Evolutionary conservation across 352 stramenopile genomes (phyloP).

Genomic region (Phytophthora boehmeriae): DNA sequence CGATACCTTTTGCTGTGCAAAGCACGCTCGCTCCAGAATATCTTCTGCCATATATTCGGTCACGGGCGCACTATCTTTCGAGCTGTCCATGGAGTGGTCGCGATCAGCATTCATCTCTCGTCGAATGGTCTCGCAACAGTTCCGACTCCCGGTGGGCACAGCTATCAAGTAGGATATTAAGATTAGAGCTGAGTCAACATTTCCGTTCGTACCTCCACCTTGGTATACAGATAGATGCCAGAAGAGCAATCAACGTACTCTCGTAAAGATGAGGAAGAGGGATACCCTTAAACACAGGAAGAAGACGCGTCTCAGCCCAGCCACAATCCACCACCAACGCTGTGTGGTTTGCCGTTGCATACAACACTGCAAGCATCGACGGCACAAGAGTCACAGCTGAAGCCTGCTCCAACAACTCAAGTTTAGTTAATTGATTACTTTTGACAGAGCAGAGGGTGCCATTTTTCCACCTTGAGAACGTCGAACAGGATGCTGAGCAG

Average conservation of each 20-base stretch:
- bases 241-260: constrained; percentile 35
- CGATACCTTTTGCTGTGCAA: constrained; percentile 60
- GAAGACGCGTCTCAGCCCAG: constrained; percentile 69
- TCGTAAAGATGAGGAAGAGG: constrained; percentile 73
- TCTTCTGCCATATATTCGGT: constrained; percentile 50
- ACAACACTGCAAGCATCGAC: constrained; percentile 64
- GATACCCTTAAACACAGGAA: constrained; percentile 87
- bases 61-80: constrained; percentile 10
- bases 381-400: constrained; percentile 73
- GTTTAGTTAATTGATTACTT: constrained; percentile 6
- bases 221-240: not conserved
- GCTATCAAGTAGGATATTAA: constrained; percentile 24
- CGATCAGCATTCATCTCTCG: constrained; percentile 29
- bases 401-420: constrained; percentile 23
- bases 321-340: constrained; percentile 83
- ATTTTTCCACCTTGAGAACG: constrained; percentile 52
- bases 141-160: constrained; percentile 45
- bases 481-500: constrained; percentile 69
- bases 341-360: constrained; percentile 76
- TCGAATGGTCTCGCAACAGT: constrained; percentile 50
- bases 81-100: constrained; percentile 32
- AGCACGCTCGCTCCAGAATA: constrained; percentile 78
- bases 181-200: not conserved
- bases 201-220: not conserved
- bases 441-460: not conserved